These are phyloP conservation scores for Thinopyrum elongatum DNA, from an alignment of 176 grass and related monocot genomes.

Conservation along the genomic window DNA sequence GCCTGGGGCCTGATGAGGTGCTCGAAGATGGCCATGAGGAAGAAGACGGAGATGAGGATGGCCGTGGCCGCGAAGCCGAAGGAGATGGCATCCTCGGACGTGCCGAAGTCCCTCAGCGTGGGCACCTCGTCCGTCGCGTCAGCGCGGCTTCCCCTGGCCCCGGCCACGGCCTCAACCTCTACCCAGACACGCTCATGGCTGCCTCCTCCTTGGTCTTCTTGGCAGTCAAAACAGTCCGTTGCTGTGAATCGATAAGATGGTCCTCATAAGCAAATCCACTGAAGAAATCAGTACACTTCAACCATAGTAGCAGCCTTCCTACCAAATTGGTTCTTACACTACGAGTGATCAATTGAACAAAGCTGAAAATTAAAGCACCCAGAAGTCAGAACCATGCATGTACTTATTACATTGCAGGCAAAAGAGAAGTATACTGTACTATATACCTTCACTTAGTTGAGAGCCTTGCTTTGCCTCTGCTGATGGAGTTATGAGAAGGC, in stretches of 20 bases:
- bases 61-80: too few species aligned
- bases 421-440: not conserved
- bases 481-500: not conserved
- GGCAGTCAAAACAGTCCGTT: not conserved
- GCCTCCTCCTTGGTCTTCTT: not conserved
- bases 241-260: not conserved
- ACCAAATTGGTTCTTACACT: too few species aligned
- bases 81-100: too few species aligned
- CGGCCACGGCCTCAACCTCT: constrained; percentile 53
- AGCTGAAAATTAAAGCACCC: not conserved
- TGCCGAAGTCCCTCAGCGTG: too few species aligned
- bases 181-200: constrained; percentile 59
- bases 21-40: constrained; percentile 94
- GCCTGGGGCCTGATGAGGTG: constrained; percentile 81
- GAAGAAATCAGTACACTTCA: not conserved
- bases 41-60: not conserved
- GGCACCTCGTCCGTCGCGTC: too few species aligned
- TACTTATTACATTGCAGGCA: not conserved
- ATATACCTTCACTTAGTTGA: not conserved
- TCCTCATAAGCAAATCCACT: not conserved
- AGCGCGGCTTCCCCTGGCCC: constrained; percentile 32
- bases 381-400: not conserved
- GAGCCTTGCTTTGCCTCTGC: not conserved
- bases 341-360: not conserved
- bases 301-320: not conserved